These are phyloP conservation scores for Aspergillus ostianus DNA, from an alignment of 495 filamentous ascomycete genomes.

Conservation along the genomic window DNA sequence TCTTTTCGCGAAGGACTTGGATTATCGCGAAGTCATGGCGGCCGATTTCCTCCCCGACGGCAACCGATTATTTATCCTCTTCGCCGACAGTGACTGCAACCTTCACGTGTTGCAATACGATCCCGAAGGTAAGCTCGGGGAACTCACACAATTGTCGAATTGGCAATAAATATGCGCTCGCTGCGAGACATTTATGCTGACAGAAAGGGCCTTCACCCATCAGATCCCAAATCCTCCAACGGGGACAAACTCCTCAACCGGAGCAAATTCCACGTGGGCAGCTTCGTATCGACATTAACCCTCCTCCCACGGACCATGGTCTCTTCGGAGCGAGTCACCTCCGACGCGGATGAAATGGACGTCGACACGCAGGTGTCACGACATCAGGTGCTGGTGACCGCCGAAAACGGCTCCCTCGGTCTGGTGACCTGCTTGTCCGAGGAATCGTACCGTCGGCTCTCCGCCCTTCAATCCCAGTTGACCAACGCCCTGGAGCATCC, in stretches of 20 bases:
- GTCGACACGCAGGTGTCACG: conserved; percentile 25
- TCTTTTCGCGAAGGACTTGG: conserved; percentile 83
- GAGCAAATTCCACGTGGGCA: conserved; percentile 82
- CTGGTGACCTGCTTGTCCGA: conserved; percentile 77
- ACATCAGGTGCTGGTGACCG: conserved; percentile 67
- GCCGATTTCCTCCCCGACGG: conserved; percentile 89
- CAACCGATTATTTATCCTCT: conserved; percentile 75
- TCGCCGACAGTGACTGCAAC: conserved; percentile 80
- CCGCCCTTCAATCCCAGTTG: conserved; percentile 77
- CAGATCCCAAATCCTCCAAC: conserved; percentile 90
- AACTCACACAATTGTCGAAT: background rate
- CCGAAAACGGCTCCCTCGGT: conserved; percentile 69
- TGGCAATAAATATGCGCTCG: too few species aligned
- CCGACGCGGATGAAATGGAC: conserved; percentile 41
- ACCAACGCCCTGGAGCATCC: conserved; percentile 70
- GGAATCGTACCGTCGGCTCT: conserved; percentile 76
- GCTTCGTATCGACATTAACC: conserved; percentile 68
- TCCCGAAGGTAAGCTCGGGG: conserved; percentile 64
- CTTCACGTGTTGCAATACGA: conserved; percentile 90
- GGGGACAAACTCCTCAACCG: conserved; percentile 83
- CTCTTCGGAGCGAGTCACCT: conserved; percentile 37
- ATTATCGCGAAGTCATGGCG: conserved; percentile 71
- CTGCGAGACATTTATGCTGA: background rate
- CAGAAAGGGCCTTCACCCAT: too few species aligned
- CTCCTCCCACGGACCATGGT: conserved; percentile 67